A percentile compares a stretch with the other conserved stretches of the same genome.
phyloP scores from a whole-genome alignment of 108 stramenopile genomes.

The Nitzschia inconspicua region DNA sequence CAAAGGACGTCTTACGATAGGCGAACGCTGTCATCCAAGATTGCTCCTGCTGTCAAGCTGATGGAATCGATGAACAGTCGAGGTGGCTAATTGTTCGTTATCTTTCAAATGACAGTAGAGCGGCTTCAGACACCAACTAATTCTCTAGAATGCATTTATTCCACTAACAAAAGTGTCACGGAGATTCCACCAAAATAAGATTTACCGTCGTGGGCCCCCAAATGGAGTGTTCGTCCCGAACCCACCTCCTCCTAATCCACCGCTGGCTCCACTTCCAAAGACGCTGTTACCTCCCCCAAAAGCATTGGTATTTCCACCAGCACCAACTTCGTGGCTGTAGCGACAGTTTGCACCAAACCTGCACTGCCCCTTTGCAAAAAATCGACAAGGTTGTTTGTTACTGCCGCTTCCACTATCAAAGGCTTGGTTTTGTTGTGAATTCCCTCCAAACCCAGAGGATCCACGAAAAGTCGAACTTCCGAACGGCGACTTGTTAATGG shows the following conservation, averaged over 20 bases:
- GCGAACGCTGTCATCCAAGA: constrained; percentile 72
- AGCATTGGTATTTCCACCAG: constrained; percentile 15
- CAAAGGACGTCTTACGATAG: constrained; percentile 84
- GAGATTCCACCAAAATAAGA: not conserved
- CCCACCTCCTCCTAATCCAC: constrained; percentile 2
- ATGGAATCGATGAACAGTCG: constrained; percentile 53
- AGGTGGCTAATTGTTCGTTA: no score
- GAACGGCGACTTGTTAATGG: no score
- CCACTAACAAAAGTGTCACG: not conserved
- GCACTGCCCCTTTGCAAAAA: constrained; percentile 71
- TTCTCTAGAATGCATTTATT: not conserved
- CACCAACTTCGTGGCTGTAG: constrained; percentile 61
- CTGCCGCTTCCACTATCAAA: constrained; percentile 21
- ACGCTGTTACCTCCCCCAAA: constrained; percentile 5
- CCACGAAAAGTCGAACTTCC: constrained; percentile 22
- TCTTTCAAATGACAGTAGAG: no score
- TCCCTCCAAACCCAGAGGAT: constrained; percentile 21
- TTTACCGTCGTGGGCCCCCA: constrained; percentile 1
- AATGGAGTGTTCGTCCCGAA: not conserved
- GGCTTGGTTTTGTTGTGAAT: constrained; percentile 9
- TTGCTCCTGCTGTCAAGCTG: constrained; percentile 74
- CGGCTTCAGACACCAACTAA: no score
- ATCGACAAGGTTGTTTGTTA: constrained; percentile 56
- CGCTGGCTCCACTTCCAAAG: not conserved
- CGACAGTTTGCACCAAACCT: constrained; percentile 65